Evolutionary conservation across 805 yeast species (phyloP), one percentile per base, ranked within the genome.

Genomic region (Grigorovia yakushimaensis): DNA sequence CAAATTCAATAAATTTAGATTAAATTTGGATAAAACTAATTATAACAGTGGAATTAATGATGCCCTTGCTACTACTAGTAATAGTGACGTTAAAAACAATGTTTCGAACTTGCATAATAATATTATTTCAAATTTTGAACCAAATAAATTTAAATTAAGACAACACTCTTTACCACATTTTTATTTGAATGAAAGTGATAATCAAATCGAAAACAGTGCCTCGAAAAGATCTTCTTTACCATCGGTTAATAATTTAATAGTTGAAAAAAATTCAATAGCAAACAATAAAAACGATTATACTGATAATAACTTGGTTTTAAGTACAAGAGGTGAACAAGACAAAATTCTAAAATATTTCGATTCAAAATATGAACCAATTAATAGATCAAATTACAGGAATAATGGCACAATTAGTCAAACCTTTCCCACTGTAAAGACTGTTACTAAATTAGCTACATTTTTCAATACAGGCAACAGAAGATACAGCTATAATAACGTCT

Each of bases 381-480:
- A 27, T 27, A 15, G 33, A 27, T 27, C 13, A 15, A 27, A 27
- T 15, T n/a, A n/a, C n/a, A n/a, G n/a, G n/a, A 27, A 7, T 27
- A 7, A 27, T 27, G 33, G 33, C 13, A 27, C 9, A 7, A 27
- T 15, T 27, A 27, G 15, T 27, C 33, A 27, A 27, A 27, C 4
- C 9, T 45, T 53, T 15, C 59, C 61, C n/a, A 55, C 61, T 4
- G 54, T 57, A 2, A 51, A 51, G n/a, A 55, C 60, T 5, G 44
- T 59, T 18, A 53, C 61, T 13, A 51, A 52, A 42, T 36, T 58
- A 35, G 59, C 65, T 5, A 53, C 60, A 6, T 56, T 60, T 38
- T 51, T 49, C 50, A 59, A 56, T 39, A 58, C 61, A 8, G 45
- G 51, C 20, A 62, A 60, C 7, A 62, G 57, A 46, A 49, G 54